phyloP scores from a whole-genome alignment of 371 early-diverging fungal genomes.

The Mortierella sp. region DNA sequence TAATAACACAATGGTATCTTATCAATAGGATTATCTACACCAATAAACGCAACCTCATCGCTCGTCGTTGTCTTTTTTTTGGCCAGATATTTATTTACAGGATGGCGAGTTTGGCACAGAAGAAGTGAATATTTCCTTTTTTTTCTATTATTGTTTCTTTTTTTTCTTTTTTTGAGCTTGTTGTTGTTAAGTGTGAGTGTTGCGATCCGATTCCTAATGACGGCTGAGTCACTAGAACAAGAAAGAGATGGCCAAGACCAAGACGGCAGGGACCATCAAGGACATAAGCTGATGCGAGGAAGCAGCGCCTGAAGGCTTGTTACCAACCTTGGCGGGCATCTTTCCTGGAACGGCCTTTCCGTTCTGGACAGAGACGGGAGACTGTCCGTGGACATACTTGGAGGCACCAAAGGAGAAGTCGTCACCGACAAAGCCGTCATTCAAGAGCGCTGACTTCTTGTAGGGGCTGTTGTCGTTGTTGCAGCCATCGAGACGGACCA shows the following conservation, averaged over 20 bases:
- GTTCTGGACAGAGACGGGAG: slow-evolving; percentile 49
- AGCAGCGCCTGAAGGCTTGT: not conserved
- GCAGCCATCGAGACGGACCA: slow-evolving; percentile 73
- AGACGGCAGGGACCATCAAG: not conserved
- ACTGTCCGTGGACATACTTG: slow-evolving; percentile 68
- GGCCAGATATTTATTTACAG: slow-evolving; percentile 6
- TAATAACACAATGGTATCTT: too few relatives aligned
- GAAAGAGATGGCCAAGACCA: slow-evolving; percentile 8
- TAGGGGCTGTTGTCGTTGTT: slow-evolving; percentile 66
- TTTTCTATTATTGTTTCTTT: too few relatives aligned
- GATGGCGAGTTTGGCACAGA: not conserved
- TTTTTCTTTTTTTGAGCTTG: not conserved
- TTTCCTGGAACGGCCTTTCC: slow-evolving; percentile 46
- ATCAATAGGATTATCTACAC: too few relatives aligned
- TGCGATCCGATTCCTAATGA: not conserved
- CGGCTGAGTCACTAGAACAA: not conserved
- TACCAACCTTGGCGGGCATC: slow-evolving; percentile 39
- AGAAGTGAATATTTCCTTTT: too few relatives aligned
- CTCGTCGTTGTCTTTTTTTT: too few relatives aligned
- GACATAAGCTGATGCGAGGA: not conserved
- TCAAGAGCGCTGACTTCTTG: slow-evolving; percentile 56
- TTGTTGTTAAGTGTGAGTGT: not conserved
- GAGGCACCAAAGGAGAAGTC: slow-evolving; percentile 65
- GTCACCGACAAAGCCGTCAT: slow-evolving; percentile 62
- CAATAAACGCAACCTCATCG: too few relatives aligned